Evolutionary conservation across 2,329 filamentous ascomycete species (phyloP).

Genomic region (Pseudocercospora macadamiae): DNA sequence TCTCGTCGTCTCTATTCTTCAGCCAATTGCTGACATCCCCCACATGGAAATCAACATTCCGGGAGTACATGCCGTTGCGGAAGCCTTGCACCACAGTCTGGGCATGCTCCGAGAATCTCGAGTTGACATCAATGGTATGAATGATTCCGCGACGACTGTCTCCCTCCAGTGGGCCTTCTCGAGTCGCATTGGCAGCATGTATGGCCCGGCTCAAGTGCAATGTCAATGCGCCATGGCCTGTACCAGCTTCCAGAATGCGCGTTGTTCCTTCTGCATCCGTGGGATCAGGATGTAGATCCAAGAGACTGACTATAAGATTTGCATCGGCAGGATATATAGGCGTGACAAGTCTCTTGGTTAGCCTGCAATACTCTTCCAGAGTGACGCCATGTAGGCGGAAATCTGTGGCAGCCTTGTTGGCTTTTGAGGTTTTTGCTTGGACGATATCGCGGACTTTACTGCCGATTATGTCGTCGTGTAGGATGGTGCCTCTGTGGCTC

Average conservation of each 20-base stretch:
- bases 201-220: constrained; percentile 75
- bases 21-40: constrained; percentile 68
- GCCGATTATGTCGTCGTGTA: constrained; percentile 65
- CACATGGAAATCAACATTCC: constrained; percentile 74
- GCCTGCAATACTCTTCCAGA: constrained; percentile 71
- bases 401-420: constrained; percentile 43
- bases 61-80: constrained; percentile 69
- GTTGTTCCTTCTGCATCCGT: constrained; percentile 43
- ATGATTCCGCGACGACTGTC: constrained; percentile 65
- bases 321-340: constrained; percentile 78
- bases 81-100: constrained; percentile 68
- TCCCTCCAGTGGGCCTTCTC: constrained; percentile 42
- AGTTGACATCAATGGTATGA: constrained; percentile 71
- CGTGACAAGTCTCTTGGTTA: constrained; percentile 72
- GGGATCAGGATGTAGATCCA: constrained; percentile 69
- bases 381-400: constrained; percentile 67
- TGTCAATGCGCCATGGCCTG: constrained; percentile 80
- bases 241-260: constrained; percentile 82
- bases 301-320: constrained; percentile 71
- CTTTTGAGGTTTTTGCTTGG: constrained; percentile 45
- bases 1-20: constrained; percentile 39
- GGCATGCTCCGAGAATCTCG: constrained; percentile 66
- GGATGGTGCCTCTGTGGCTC: constrained; percentile 53
- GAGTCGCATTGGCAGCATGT: constrained; percentile 67
- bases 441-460: constrained; percentile 63